These are phyloP conservation scores for Fusarium nygamai DNA, from an alignment of 2,329 filamentous ascomycete genomes.

Conservation along the genomic window DNA sequence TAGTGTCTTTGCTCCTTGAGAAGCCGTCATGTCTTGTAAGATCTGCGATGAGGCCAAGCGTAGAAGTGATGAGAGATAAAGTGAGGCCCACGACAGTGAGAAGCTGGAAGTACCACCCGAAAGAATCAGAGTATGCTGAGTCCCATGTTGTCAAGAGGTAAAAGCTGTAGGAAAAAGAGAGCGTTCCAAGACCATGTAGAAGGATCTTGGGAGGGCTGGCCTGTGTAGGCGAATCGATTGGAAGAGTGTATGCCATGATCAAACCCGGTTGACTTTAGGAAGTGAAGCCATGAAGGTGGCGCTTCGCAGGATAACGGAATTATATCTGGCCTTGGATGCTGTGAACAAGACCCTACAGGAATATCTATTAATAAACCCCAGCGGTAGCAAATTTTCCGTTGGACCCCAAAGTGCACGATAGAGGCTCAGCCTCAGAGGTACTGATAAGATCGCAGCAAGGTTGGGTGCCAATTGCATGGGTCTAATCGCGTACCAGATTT, in stretches of 20 bases:
- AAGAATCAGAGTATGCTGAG: constrained; percentile 3
- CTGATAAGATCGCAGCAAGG: background rate
- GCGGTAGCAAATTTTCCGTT: background rate
- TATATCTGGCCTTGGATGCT: background rate
- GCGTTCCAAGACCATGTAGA: background rate
- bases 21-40: background rate
- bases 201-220: too few species aligned
- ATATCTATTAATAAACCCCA: background rate
- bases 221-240: background rate
- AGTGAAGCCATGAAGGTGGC: too few species aligned
- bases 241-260: background rate
- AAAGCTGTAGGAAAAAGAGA: background rate
- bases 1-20: background rate
- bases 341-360: background rate
- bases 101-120: constrained; percentile 13
- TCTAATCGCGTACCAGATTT: background rate
- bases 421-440: background rate
- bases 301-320: too few species aligned
- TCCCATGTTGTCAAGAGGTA: constrained; percentile 8
- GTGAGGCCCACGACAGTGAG: background rate
- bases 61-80: background rate
- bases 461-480: background rate
- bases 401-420: background rate
- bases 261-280: background rate
- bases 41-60: background rate